Evolutionary conservation across 352 stramenopile species (phyloP).

Genomic region (Phytophthora ohioensis): DNA sequence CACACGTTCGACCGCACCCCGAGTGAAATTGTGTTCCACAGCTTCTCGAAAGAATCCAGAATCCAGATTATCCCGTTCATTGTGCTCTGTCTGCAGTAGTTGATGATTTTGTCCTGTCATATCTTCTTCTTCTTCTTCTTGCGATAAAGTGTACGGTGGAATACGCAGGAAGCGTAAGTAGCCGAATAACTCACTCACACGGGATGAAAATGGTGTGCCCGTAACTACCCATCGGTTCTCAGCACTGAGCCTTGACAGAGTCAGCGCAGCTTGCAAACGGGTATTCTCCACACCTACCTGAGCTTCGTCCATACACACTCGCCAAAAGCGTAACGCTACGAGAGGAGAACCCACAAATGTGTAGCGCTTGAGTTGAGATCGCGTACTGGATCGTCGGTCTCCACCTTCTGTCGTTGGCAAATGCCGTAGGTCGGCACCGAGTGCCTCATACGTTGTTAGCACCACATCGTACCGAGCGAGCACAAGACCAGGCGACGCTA

Average conservation of each 20-base stretch:
- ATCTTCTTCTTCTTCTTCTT: not conserved
- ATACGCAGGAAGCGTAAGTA: constrained; percentile 80
- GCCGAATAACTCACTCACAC: constrained; percentile 88
- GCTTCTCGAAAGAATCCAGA: constrained; percentile 45
- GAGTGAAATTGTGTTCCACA: constrained; percentile 47
- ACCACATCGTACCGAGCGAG: constrained; percentile 91
- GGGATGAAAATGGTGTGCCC: constrained; percentile 89
- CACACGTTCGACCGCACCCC: constrained; percentile 51
- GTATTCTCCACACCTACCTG: constrained; percentile 90
- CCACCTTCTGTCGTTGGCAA: constrained; percentile 47
- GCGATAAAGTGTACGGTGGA: constrained; percentile 39
- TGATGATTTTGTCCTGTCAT: constrained; percentile 4
- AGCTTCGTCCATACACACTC: constrained; percentile 94
- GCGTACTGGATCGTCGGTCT: constrained; percentile 65
- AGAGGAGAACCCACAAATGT: constrained; percentile 90
- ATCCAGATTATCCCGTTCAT: constrained; percentile 40
- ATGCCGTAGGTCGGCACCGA: constrained; percentile 88
- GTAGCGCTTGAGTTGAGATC: constrained; percentile 79
- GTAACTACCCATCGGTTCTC: constrained; percentile 89
- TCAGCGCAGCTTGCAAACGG: constrained; percentile 79
- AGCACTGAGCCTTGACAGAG: constrained; percentile 74
- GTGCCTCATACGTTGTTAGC: constrained; percentile 91
- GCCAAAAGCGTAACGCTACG: constrained; percentile 87
- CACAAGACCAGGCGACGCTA: constrained; percentile 48
- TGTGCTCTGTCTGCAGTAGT: constrained; percentile 13